Base-by-base conservation (phyloP, 257 asterid species). In the Plantago elongata region DNA sequence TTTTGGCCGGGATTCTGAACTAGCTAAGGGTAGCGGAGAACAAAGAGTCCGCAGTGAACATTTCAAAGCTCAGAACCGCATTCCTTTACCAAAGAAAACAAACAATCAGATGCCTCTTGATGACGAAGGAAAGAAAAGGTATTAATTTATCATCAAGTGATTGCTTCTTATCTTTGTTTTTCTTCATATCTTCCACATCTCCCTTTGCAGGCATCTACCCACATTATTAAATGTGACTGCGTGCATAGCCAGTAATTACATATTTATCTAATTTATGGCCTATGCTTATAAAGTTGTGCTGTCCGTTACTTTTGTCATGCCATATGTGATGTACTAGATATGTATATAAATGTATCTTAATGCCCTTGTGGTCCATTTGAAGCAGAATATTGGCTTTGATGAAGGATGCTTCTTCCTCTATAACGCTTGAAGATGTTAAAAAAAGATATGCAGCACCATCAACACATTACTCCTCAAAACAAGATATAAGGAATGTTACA, bases 71-170 rank as follows among this genome's bases (percentile, higher is more conserved):
- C 75, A 63, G 74, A 76, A 63, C 44, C 72, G 61, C 62, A 75
- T 72, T 68, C 70, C 76, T 30, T 54, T 60, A 59, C 62, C 68
- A 45, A 80, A 71, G 68, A 81, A 69, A 63, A 30, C 22, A 56
- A 62, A 70, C 71, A 16, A 54, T 60, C 38, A 78, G 60, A 13
- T 45, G 42, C 62, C 45, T 56, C 80, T 86, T 62, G 93, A 89
- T 75, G 81, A 79, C 22, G 85, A 80, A 57, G 58, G 86, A 22
- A 67, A 66, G 79, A 75, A 69, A 80, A 85, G 99, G 97, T 87
- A 62, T 63, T 62, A 60, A 50, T 45, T 62, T 58, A 61, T 16
- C 17, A 9, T 45, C 49, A 22, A 22, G 27, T 22, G 27, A 22
- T 22, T 22, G 27, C 27, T 2, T 22, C 27, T 22, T 22, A 22